These are phyloP conservation scores for Erodium chrysanthum DNA, from an alignment of 441 rosid species.

Conservation along the genomic window DNA sequence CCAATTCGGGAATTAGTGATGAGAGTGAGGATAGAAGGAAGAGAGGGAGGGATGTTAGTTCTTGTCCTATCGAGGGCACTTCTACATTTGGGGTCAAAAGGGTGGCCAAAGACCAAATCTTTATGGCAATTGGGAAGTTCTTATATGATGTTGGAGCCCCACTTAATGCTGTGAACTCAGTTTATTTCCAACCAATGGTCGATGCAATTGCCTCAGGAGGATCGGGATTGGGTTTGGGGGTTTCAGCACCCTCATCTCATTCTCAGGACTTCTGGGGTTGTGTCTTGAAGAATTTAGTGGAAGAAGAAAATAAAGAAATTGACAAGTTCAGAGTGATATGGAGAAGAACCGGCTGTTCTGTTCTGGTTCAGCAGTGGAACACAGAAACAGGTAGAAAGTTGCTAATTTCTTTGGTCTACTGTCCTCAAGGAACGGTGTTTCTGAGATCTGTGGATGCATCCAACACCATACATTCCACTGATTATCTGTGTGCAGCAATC, in stretches of 20 bases:
- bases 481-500: slow-evolving; percentile 43
- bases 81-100: slow-evolving; percentile 22
- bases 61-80: slow-evolving; percentile 19
- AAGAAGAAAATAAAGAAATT: slow-evolving; percentile 54
- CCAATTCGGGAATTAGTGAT: slow-evolving; percentile 28
- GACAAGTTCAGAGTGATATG: slow-evolving; percentile 35
- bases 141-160: slow-evolving; percentile 74
- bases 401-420: slow-evolving; percentile 51
- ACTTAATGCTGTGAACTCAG: slow-evolving; percentile 52
- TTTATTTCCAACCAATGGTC: slow-evolving; percentile 54
- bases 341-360: slow-evolving; percentile 71
- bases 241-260: slow-evolving; percentile 39
- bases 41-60: slow-evolving; percentile 31
- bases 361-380: slow-evolving; percentile 58
- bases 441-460: slow-evolving; percentile 63
- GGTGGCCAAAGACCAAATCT: slow-evolving; percentile 27
- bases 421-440: slow-evolving; percentile 62
- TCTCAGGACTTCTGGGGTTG: slow-evolving; percentile 58
- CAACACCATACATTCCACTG: slow-evolving; percentile 36
- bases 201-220: slow-evolving; percentile 53
- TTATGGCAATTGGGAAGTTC: slow-evolving; percentile 55
- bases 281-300: slow-evolving; percentile 58
- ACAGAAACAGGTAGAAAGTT: slow-evolving; percentile 38
- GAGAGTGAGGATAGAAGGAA: slow-evolving; percentile 38
- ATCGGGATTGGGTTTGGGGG: too few species aligned